Conservation (phyloP, 371 early-diverging fungal genomes). For the Actinomortierella ambigua region DNA sequence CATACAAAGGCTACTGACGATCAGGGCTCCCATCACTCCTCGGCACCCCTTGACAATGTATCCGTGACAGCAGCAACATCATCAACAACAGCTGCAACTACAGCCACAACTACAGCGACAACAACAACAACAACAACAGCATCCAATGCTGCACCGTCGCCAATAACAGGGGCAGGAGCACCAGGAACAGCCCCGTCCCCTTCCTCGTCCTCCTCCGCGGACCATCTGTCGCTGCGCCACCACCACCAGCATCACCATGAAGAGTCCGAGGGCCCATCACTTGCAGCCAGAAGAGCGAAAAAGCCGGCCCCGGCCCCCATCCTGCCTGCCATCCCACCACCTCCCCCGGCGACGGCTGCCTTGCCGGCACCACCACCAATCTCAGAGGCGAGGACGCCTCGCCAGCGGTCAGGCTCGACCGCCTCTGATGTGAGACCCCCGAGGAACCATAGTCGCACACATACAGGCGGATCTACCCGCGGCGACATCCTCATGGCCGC, state of each 20-base stretch:
- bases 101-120: constrained; percentile 8
- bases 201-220: constrained; percentile 4
- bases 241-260: constrained; percentile 23
- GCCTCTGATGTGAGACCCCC: constrained; percentile 17
- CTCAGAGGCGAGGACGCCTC: constrained; percentile 24
- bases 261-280: constrained; percentile 17
- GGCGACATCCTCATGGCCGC: constrained; percentile 15
- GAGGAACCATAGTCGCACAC: constrained; percentile 25
- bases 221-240: constrained; percentile 2
- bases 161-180: constrained; percentile 22
- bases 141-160: constrained; percentile 10
- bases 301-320: constrained; percentile 30
- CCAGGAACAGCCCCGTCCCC: constrained; percentile 5
- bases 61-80: constrained; percentile 2
- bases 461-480: constrained; percentile 37
- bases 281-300: constrained; percentile 20
- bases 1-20: too few relatives aligned
- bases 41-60: neutral
- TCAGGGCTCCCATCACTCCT: too few relatives aligned
- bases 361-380: constrained; percentile 2
- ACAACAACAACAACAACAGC: constrained; percentile 5
- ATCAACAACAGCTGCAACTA: too few relatives aligned
- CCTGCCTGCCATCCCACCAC: constrained; percentile 11
- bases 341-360: neutral
- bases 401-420: constrained; percentile 35